phyloP scores from a whole-genome alignment of 768 basidiomycete genomes.

The Asterophora lycoperdoides region DNA sequence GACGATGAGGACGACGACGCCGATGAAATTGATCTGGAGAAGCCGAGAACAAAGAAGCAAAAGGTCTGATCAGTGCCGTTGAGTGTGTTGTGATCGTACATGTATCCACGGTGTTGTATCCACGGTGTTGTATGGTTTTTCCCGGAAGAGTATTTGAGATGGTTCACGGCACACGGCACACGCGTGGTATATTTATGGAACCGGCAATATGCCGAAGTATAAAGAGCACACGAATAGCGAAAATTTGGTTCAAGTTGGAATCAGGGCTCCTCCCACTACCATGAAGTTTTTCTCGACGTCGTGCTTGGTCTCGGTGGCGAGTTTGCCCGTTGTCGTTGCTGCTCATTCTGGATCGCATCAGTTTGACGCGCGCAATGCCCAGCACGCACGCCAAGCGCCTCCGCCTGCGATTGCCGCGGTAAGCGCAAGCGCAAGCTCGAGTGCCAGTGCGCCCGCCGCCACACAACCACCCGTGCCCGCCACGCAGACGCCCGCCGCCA shows the following conservation, averaged over 20 bases:
- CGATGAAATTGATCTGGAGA: slow-evolving; percentile 86
- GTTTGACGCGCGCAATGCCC: slow-evolving; percentile 15
- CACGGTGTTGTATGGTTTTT: slow-evolving; percentile 17
- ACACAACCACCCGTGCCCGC: background rate
- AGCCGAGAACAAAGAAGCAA: slow-evolving; percentile 74
- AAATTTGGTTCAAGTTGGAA: background rate
- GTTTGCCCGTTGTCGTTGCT: slow-evolving; percentile 39
- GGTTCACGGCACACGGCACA: background rate
- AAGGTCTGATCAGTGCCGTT: slow-evolving; percentile 38
- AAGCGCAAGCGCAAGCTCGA: too few species aligned
- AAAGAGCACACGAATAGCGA: background rate
- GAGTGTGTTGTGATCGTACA: background rate
- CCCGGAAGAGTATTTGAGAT: slow-evolving; percentile 10
- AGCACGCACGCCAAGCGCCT: slow-evolving; percentile 18
- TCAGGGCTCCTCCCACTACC: slow-evolving; percentile 7
- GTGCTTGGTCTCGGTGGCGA: slow-evolving; percentile 26
- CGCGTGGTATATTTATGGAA: background rate
- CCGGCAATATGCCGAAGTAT: slow-evolving; percentile 16
- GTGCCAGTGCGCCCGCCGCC: too few species aligned
- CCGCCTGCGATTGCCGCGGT: background rate
- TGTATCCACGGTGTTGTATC: too few species aligned
- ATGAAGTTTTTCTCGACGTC: slow-evolving; percentile 32
- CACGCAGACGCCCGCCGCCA: slow-evolving; percentile 6
- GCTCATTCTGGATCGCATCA: slow-evolving; percentile 27
- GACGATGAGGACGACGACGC: slow-evolving; percentile 74